These are phyloP conservation scores for Auxenochlorella protothecoides DNA, from an alignment of 139 green algal species.

Conservation along the genomic window DNA sequence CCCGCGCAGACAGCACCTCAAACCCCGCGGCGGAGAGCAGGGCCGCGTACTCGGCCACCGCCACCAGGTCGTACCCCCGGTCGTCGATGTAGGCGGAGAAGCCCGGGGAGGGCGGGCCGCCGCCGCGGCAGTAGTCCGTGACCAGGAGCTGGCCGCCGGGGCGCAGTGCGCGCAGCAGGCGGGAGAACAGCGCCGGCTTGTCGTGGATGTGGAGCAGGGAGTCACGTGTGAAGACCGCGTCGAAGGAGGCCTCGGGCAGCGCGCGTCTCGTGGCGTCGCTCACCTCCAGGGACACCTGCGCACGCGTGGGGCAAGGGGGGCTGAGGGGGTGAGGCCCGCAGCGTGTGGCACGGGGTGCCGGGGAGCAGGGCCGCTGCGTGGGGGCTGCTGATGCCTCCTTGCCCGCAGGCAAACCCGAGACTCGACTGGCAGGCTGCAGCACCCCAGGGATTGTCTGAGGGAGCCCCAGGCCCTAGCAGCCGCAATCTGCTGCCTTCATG, in stretches of 20 bases:
- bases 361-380: too few species aligned
- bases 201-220: slow-evolving; percentile 72
- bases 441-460: too few species aligned
- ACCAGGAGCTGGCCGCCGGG: slow-evolving; percentile 68
- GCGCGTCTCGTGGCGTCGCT: slow-evolving; percentile 44
- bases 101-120: background rate
- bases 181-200: slow-evolving; percentile 56
- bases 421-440: too few species aligned
- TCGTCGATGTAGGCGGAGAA: slow-evolving; percentile 63
- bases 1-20: too few species aligned
- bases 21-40: background rate
- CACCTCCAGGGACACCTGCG: slow-evolving; percentile 70
- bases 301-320: too few species aligned
- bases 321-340: too few species aligned
- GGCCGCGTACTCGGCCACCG: slow-evolving; percentile 5
- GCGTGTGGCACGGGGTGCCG: too few species aligned
- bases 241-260: slow-evolving; percentile 38
- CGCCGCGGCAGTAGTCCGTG: slow-evolving; percentile 68
- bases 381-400: too few species aligned
- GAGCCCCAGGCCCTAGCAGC: too few species aligned
- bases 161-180: slow-evolving; percentile 47
- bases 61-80: slow-evolving; percentile 54
- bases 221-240: slow-evolving; percentile 63
- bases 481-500: too few species aligned
- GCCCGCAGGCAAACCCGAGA: too few species aligned